Evolutionary conservation across 768 basidiomycete genomes (phyloP), one percentile per base, ranked within the genome.

Genomic region (Lactifluus hygrophoroides): DNA sequence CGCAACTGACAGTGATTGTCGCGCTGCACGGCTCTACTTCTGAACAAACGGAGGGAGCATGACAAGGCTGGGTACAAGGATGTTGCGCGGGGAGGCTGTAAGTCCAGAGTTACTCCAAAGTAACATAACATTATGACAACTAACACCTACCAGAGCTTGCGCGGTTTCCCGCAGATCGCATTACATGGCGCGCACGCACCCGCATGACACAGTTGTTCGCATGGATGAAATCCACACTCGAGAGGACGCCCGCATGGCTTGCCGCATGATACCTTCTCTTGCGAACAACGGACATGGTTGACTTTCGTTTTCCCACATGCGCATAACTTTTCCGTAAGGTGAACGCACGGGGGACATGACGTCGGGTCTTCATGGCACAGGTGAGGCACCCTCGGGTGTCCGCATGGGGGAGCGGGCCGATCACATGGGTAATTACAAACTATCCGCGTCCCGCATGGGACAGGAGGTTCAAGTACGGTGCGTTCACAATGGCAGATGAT

Each of bases 281-380:
- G 81, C 2, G 92, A 90, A 69, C 96, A 99, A 35, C 82, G 76
- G 11, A 94, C 79, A 66, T 97, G 91, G 45, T 76, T 79, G 3
- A 98, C 77, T 37, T 72, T 72, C 67, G 84, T 87, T 77, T 94
- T 93, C 25, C 92, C 90, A 68, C 96, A 99, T 0, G 89, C 90
- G 69, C 96, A 99, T 7, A 68, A 65, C 69, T 93, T 94, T 27
- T 74, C 76, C 0, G 88, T 85, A 44, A 99, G 74, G 69, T 83
- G 86, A 2, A 87, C 83, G 65, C 96, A 99, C 0, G 93, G 90
- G 1, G 95, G 95, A 69, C 96, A 99, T 0, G 68, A 72, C 7
- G 65, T 67, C 11, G 75, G 73, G 51, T 82, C 82, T 63, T 88
- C 86, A 69, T 98, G 96, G 66, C 96, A 98, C 5, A 77, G 72